Conservation (phyloP, 2,329 filamentous ascomycete species). For the Phialophora macrospora region DNA sequence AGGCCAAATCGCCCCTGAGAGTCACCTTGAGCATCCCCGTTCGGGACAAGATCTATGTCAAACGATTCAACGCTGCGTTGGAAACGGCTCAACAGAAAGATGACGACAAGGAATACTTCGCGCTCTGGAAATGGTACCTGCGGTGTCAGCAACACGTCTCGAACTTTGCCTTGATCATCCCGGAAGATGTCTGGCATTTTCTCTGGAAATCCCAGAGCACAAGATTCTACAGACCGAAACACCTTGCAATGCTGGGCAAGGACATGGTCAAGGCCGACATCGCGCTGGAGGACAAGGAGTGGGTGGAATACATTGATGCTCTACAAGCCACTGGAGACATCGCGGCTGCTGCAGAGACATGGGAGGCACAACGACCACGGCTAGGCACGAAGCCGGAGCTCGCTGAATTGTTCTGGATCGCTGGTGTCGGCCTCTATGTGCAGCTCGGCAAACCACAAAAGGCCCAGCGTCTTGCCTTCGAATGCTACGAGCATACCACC, state of each 20-base stretch:
- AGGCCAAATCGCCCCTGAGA: constrained; percentile 36
- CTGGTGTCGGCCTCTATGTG: constrained; percentile 59
- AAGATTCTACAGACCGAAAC: constrained; percentile 60
- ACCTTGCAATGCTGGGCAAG: constrained; percentile 65
- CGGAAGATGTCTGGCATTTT: constrained; percentile 64
- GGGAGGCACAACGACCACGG: constrained; percentile 55
- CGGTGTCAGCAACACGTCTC: constrained; percentile 55
- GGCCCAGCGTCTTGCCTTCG: constrained; percentile 56
- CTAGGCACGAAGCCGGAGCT: constrained; percentile 24
- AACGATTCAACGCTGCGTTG: constrained; percentile 49
- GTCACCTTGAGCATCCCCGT: constrained; percentile 45
- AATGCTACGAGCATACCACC: constrained; percentile 42
- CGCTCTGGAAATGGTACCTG: constrained; percentile 58
- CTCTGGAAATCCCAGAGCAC: constrained; percentile 66
- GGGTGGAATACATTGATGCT: constrained; percentile 70
- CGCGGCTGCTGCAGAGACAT: constrained; percentile 65
- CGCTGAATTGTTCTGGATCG: constrained; percentile 49
- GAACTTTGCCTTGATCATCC: constrained; percentile 60
- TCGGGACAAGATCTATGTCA: constrained; percentile 47
- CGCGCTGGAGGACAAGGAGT: constrained; percentile 61
- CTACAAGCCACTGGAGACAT: constrained; percentile 67
- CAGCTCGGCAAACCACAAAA: constrained; percentile 53
- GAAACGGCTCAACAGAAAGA: constrained; percentile 43
- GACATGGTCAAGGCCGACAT: constrained; percentile 68
- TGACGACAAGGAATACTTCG: constrained; percentile 41